These are phyloP conservation scores for Cercospora berteroae DNA, from an alignment of 2,329 filamentous ascomycete genomes.

Conservation along the genomic window DNA sequence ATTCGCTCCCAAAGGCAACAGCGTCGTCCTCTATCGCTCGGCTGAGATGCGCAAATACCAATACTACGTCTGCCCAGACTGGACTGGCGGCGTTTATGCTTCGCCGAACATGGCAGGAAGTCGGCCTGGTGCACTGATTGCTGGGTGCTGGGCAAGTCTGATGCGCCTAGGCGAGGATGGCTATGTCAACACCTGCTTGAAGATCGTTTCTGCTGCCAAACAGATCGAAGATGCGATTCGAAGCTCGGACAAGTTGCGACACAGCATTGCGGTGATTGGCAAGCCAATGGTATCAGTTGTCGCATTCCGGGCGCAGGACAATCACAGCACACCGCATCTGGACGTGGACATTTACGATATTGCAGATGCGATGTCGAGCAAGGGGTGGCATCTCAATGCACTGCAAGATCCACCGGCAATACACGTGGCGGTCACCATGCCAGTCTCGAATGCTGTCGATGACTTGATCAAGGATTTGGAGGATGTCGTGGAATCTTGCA, in stretches of 20 bases:
- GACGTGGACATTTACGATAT: slow-evolving; percentile 93
- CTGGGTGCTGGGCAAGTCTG: slow-evolving; percentile 90
- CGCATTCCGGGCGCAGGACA: slow-evolving; percentile 66
- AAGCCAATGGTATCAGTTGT: slow-evolving; percentile 86
- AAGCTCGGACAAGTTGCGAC: slow-evolving; percentile 63
- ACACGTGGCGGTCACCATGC: slow-evolving; percentile 89
- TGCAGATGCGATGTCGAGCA: slow-evolving; percentile 77
- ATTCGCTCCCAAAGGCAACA: slow-evolving; percentile 97
- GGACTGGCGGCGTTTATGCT: slow-evolving; percentile 94
- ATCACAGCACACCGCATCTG: slow-evolving; percentile 38
- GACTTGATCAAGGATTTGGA: slow-evolving; percentile 69
- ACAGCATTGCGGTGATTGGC: slow-evolving; percentile 77
- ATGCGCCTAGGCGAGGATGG: slow-evolving; percentile 85
- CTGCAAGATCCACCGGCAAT: slow-evolving; percentile 89
- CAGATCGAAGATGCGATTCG: slow-evolving; percentile 74
- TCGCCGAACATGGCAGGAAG: slow-evolving; percentile 89
- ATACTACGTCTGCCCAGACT: slow-evolving; percentile 94
- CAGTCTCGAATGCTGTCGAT: slow-evolving; percentile 78
- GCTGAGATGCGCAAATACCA: slow-evolving; percentile 78
- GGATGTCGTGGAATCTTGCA: slow-evolving; percentile 64
- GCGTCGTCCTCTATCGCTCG: slow-evolving; percentile 84
- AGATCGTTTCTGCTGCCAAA: slow-evolving; percentile 84
- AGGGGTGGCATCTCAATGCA: slow-evolving; percentile 94
- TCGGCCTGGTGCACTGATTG: slow-evolving; percentile 88
- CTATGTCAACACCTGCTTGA: slow-evolving; percentile 80